phyloP scores from a whole-genome alignment of 2,329 filamentous ascomycete genomes.

The Fusarium redolens region DNA sequence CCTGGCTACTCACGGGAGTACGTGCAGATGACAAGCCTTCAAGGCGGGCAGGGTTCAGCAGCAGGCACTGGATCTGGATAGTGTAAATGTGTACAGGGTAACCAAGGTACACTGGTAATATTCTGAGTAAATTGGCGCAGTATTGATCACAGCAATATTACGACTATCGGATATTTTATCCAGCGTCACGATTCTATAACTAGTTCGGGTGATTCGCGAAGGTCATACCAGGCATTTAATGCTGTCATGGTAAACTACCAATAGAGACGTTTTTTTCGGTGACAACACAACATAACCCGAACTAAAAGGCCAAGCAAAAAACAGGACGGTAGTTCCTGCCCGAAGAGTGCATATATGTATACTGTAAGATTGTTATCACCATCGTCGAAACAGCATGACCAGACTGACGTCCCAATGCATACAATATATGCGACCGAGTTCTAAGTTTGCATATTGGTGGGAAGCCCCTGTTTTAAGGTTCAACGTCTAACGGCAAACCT shows the following conservation, averaged over 20 bases:
- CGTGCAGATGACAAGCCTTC: slow-evolving; percentile 35
- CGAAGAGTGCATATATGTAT: too few species aligned
- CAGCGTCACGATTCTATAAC: too few species aligned
- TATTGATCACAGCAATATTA: background rate
- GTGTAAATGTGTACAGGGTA: background rate
- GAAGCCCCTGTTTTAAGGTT: slow-evolving; percentile 31
- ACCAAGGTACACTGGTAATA: background rate
- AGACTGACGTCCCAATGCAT: background rate
- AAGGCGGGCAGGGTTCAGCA: background rate
- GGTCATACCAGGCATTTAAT: background rate
- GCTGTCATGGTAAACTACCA: background rate
- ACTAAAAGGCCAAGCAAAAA: background rate
- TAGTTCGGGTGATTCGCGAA: background rate
- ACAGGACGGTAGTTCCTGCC: background rate
- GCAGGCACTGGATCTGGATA: background rate
- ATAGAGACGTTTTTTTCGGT: too few species aligned
- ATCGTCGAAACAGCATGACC: background rate
- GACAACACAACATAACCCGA: background rate
- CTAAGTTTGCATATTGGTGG: slow-evolving; percentile 8
- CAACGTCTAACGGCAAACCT: slow-evolving; percentile 40
- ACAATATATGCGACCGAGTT: background rate
- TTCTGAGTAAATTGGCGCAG: background rate
- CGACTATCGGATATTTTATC: background rate
- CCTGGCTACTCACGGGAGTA: slow-evolving; percentile 29
- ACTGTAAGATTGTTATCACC: background rate